Evolutionary conservation across 2,329 filamentous ascomycete species (phyloP), one percentile per base, ranked within the genome.

Genomic region (Curvularia eragrostidis): DNA sequence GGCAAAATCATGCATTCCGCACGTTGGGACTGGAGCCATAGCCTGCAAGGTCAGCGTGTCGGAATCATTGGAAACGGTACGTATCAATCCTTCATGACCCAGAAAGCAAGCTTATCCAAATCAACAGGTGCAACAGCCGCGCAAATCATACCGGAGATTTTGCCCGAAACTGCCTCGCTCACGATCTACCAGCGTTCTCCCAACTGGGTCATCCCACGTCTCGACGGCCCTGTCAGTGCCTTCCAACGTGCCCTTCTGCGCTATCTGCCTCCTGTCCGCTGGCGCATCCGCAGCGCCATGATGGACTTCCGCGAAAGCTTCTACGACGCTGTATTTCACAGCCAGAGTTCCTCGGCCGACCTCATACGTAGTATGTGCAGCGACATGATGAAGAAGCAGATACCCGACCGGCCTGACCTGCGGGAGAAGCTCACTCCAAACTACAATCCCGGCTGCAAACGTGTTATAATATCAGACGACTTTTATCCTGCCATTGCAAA

Each of bases 31-130:
- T 86, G 84, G 83, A 83, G 78, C 42, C 85, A 85, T 60, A 78
- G 82, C 48, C 64, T 85, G n/a, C 70, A 74, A 28, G 82, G 78
- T 8, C 87, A 87, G 75, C 81, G 79, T 49, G 80, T 87, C 39
- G 85, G 81, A 0, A 72, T 88, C n/a, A 82, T 88, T 36, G 85
- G 86, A 2, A 87, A 85, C 66, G 84, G 83, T n/a, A n/a, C n/a
- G n/a, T n/a, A n/a, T n/a, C n/a, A n/a, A n/a, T n/a, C n/a, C n/a
- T n/a, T n/a, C n/a, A n/a, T n/a, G n/a, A n/a, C n/a, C n/a, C n/a
- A n/a, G n/a, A n/a, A n/a, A n/a, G n/a, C n/a, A n/a, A n/a, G n/a
- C n/a, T n/a, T n/a, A n/a, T n/a, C n/a, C n/a, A n/a, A n/a, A n/a
- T n/a, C n/a, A n/a, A n/a, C n/a, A n/a, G n/a, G n/a, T 6, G 84